Evolutionary conservation across 345 rosid genomes (phyloP).

Genomic region (Rhizophora mangle): DNA sequence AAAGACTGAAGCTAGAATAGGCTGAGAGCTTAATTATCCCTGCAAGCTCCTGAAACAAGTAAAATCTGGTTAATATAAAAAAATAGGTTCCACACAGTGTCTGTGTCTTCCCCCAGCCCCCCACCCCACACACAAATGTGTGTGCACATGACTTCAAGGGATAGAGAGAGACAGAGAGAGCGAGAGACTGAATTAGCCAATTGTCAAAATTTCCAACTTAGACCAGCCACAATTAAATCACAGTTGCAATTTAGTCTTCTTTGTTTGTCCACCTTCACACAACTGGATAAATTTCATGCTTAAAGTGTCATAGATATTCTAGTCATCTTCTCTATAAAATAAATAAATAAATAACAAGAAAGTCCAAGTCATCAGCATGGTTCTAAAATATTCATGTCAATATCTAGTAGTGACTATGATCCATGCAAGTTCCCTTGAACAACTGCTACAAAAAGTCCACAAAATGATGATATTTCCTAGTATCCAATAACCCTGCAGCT

Average conservation of each 20-base stretch:
- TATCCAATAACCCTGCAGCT: neutral
- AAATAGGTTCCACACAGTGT: neutral
- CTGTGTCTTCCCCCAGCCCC: no score
- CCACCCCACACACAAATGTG: no score
- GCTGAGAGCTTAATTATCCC: slow-evolving; percentile 87
- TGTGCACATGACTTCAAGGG: no score
- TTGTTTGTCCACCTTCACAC: slow-evolving; percentile 3
- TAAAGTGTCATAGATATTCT: neutral
- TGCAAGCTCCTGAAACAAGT: slow-evolving; percentile 73
- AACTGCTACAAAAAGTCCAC: neutral
- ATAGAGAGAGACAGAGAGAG: no score
- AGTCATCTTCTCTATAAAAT: no score
- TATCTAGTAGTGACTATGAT: neutral
- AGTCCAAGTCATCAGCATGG: neutral
- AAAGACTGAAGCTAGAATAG: slow-evolving; percentile 89
- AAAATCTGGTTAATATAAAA: slow-evolving; percentile 16
- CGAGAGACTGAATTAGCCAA: no score
- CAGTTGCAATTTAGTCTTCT: neutral
- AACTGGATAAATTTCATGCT: slow-evolving; percentile 4
- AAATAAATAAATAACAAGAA: no score
- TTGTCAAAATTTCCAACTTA: no score
- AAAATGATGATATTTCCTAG: neutral
- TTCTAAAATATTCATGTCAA: neutral
- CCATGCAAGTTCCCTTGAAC: neutral
- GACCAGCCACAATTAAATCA: neutral